phyloP scores from a whole-genome alignment of 169 alveolate species.

The Cryptosporidium xiaoi region DNA sequence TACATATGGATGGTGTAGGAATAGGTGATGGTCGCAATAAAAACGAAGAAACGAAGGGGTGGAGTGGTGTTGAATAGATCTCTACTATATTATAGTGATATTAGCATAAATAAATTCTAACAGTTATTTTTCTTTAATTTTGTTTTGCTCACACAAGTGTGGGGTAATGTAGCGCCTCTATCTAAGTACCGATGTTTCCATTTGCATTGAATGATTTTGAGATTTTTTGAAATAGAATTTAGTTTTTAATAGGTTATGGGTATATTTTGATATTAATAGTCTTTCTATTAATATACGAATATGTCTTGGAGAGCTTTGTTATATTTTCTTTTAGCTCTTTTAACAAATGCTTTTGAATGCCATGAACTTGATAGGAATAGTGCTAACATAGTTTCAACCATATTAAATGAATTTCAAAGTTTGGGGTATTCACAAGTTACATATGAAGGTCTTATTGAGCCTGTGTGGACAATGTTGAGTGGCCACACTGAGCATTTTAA shows the following conservation, averaged over 20 bases:
- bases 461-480: constrained; percentile 13
- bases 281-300: constrained; percentile 32
- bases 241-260: background rate
- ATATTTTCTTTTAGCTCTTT: background rate
- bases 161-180: constrained; percentile 50
- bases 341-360: constrained; percentile 10
- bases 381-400: constrained; percentile 1
- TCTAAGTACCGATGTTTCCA: constrained; percentile 35
- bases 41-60: no score
- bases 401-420: constrained; percentile 23
- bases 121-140: no score
- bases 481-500: constrained; percentile 53
- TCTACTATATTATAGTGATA: no score
- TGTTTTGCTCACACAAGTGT: background rate
- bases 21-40: background rate
- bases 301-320: constrained; percentile 18
- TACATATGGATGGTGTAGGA: background rate
- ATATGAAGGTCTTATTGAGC: constrained; percentile 5
- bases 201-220: constrained; percentile 7
- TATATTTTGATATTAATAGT: constrained; percentile 39
- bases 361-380: constrained; percentile 36
- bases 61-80: no score
- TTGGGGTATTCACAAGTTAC: constrained; percentile 53
- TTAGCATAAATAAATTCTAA: background rate
- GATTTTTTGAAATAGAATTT: background rate